phyloP scores from a whole-genome alignment of 768 basidiomycete genomes.

The Pulveroboletus ravenelii region DNA sequence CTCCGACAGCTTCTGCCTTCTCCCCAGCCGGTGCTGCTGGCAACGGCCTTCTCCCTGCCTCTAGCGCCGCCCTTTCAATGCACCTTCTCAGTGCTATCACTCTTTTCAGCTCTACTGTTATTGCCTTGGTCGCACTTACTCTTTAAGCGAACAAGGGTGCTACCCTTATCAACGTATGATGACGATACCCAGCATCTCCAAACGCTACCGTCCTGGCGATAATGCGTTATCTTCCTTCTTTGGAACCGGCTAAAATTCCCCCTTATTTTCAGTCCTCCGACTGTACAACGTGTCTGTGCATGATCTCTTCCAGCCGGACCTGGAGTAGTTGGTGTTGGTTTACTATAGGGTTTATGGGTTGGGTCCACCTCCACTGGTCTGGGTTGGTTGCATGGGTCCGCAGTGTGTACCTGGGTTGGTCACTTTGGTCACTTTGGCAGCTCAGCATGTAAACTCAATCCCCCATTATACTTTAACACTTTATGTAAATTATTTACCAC shows the following conservation, averaged over 20 bases:
- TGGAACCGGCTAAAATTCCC: constrained; percentile 13
- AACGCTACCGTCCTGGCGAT: constrained; percentile 24
- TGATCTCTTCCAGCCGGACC: constrained; percentile 13
- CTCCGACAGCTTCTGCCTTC: constrained; percentile 13
- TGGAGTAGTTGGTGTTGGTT: constrained; percentile 9
- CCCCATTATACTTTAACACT: constrained; percentile 8
- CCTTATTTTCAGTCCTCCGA: background rate
- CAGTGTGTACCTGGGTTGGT: constrained; percentile 14
- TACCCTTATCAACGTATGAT: constrained; percentile 37
- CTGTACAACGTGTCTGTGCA: constrained; percentile 4
- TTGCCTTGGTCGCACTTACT: constrained; percentile 20
- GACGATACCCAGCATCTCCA: constrained; percentile 32
- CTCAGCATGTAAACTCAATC: constrained; percentile 2
- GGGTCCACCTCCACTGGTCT: constrained; percentile 14
- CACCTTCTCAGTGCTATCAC: constrained; percentile 20
- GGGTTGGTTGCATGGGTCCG: constrained; percentile 1
- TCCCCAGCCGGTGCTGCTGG: constrained; percentile 33
- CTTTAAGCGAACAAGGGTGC: constrained; percentile 16
- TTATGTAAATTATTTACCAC: background rate
- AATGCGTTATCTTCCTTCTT: background rate
- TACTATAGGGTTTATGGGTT: constrained; percentile 1
- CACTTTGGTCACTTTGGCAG: background rate
- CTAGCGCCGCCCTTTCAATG: constrained; percentile 22
- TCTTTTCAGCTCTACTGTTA: constrained; percentile 18
- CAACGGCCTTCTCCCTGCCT: constrained; percentile 23